These are phyloP conservation scores for Eucalyptus erythrocorys DNA, from an alignment of 345 rosid species.

Conservation along the genomic window DNA sequence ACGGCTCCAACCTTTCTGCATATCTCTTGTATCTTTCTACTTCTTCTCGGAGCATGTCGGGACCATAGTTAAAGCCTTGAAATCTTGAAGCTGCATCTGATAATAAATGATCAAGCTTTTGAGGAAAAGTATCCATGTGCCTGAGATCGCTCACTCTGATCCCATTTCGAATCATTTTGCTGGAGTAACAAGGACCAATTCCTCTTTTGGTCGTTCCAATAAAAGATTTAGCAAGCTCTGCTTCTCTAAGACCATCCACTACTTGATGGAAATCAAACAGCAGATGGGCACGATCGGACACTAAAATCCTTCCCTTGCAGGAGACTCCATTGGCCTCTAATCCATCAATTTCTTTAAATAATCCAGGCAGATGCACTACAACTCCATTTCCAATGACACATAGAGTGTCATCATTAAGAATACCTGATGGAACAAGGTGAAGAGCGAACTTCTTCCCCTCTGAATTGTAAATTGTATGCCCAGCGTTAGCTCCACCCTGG, in stretches of 20 bases:
- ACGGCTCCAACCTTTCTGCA: conserved; percentile 91
- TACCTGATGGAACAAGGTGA: conserved; percentile 95
- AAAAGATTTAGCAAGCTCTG: conserved; percentile 80
- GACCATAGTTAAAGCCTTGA: conserved; percentile 49
- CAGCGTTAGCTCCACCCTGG: conserved; percentile 99
- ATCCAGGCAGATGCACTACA: conserved; percentile 81
- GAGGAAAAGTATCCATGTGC: conserved; percentile 91
- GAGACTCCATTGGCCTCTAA: conserved; percentile 71
- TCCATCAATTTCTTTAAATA: conserved; percentile 82
- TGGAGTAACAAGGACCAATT: conserved; percentile 86
- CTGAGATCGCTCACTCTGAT: conserved; percentile 88
- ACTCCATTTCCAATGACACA: conserved; percentile 97
- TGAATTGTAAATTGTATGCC: conserved; percentile 91
- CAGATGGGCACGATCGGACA: conserved; percentile 90
- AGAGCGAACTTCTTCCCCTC: conserved; percentile 95
- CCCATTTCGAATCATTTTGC: conserved; percentile 78
- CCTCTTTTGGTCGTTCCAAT: conserved; percentile 96
- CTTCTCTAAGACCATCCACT: conserved; percentile 79
- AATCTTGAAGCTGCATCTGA: conserved; percentile 80
- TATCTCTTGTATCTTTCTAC: conserved; percentile 86
- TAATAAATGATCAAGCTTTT: conserved; percentile 68
- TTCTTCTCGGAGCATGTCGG: conserved; percentile 72
- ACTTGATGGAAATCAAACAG: conserved; percentile 92
- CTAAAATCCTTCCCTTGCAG: conserved; percentile 85
- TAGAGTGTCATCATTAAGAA: conserved; percentile 72